Conservation (phyloP, 257 asterid genomes). For the Coffea canephora region DNA sequence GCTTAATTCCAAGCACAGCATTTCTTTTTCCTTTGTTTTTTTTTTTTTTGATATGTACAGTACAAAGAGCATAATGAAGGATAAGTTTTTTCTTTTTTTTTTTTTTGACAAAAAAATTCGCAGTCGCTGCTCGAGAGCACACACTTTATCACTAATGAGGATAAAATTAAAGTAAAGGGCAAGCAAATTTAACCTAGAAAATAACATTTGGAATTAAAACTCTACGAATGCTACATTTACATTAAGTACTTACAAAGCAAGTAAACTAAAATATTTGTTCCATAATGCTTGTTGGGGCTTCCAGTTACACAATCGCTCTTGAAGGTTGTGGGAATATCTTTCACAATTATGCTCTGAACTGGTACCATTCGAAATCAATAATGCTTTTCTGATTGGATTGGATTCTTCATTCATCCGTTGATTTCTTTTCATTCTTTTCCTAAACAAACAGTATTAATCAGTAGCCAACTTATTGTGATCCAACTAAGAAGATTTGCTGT, state of each 20-base stretch:
- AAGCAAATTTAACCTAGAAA: too few relatives aligned
- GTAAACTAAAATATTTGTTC: too few relatives aligned
- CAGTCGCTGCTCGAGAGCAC: too few relatives aligned
- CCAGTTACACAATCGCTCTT: neutral
- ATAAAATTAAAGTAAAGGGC: too few relatives aligned
- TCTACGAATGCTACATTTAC: too few relatives aligned
- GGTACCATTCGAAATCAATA: constrained; percentile 10
- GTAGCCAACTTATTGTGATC: constrained; percentile 31
- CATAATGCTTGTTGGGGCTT: too few relatives aligned
- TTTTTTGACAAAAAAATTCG: too few relatives aligned
- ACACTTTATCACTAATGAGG: too few relatives aligned
- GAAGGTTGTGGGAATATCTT: constrained; percentile 1
- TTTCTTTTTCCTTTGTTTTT: neutral
- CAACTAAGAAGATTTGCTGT: constrained; percentile 32
- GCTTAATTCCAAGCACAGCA: neutral
- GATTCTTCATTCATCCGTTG: neutral
- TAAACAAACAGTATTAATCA: neutral
- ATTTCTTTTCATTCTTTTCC: neutral
- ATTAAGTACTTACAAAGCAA: too few relatives aligned
- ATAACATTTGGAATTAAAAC: too few relatives aligned
- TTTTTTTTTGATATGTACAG: neutral
- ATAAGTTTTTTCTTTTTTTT: too few relatives aligned
- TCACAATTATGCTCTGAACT: constrained; percentile 1
- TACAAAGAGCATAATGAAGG: too few relatives aligned
- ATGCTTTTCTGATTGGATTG: constrained; percentile 12